Evolutionary conservation across 768 basidiomycete genomes (phyloP), one percentile per base, ranked within the genome.

Genomic region (Fomitopsis serialis): DNA sequence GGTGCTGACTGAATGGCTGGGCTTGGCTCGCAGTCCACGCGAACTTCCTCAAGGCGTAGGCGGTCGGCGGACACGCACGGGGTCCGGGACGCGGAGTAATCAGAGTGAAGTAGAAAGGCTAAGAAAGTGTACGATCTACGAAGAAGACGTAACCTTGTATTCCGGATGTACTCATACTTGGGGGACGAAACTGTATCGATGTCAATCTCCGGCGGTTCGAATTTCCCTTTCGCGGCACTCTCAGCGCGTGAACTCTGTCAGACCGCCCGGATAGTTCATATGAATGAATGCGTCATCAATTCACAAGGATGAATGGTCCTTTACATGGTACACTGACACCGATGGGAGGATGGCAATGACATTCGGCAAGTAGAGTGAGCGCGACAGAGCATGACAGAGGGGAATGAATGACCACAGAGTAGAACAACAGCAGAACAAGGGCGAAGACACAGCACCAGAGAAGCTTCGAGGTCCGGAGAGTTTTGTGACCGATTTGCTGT

Each of bases 31-130:
- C 61, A 85, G 96, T 87, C 75, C 95, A 98, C 58, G 91, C 92
- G 23, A 86, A 89, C 64, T 87, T 87, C 70, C 74, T 98, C 58
- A 92, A 91, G 63, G 85, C 85, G 19, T 89, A 57, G 71, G 52
- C 35, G n/a, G 4, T 17, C 22, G 51, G 27, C 12, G 22, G 36
- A 48, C 25, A 25, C 40, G 37, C 37, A 40, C 15, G 37, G 37
- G 19, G 37, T 15, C 15, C 6, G 19, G 5, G 19, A 17, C 7
- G 15, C 29, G 29, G 29, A 32, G 19, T 19, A 17, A 47, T 27
- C 45, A 19, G 44, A 48, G 36, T 35, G 55, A 13, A 51, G 37
- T 34, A 42, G 42, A 29, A 55, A 50, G 53, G 42, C 35, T 35
- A 57, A 55, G 24, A 47, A 32, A n/a, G 15, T 47, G 25, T 47